These are phyloP conservation scores for Penicillium coprophilum DNA, from an alignment of 495 filamentous ascomycete genomes.

Conservation along the genomic window DNA sequence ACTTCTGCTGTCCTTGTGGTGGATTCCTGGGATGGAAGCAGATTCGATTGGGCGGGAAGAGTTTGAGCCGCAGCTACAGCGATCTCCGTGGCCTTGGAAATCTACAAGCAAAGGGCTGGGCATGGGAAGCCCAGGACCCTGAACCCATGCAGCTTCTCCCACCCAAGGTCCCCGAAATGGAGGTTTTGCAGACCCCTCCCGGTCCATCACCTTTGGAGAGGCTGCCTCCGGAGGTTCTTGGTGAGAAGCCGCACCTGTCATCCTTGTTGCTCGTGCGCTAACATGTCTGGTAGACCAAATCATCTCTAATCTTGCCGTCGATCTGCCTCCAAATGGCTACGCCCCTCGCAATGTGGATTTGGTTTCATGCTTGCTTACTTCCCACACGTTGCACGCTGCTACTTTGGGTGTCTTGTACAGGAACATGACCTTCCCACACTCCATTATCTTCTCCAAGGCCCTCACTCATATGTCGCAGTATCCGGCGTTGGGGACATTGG, in stretches of 20 bases:
- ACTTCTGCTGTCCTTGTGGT: conserved; percentile 70
- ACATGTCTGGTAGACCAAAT: conserved; percentile 60
- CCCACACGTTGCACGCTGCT: conserved; percentile 70
- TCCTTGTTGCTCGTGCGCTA: conserved; percentile 14
- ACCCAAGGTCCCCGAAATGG: conserved; percentile 31
- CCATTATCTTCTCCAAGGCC: conserved; percentile 83
- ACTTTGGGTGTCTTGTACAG: conserved; percentile 77
- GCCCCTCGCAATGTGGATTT: conserved; percentile 79
- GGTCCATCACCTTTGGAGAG: conserved; percentile 57
- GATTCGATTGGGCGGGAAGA: conserved; percentile 62
- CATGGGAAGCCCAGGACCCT: conserved; percentile 48
- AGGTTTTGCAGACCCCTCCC: conserved; percentile 27
- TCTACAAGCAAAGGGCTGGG: conserved; percentile 51
- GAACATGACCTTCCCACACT: conserved; percentile 85
- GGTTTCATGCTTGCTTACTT: conserved; percentile 74
- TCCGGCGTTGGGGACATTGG: conserved; percentile 72
- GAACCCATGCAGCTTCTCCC: conserved; percentile 20
- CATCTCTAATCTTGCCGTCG: conserved; percentile 70
- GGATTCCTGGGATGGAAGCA: conserved; percentile 72
- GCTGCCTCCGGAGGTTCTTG: conserved; percentile 68
- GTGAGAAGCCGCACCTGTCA: conserved; percentile 48
- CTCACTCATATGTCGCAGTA: conserved; percentile 67
- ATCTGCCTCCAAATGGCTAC: conserved; percentile 75
- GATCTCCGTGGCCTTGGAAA: conserved; percentile 59
- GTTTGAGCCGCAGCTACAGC: conserved; percentile 70